Evolutionary conservation across 768 basidiomycete species (phyloP), one percentile per base, ranked within the genome.

Genomic region (Pholiota molesta): DNA sequence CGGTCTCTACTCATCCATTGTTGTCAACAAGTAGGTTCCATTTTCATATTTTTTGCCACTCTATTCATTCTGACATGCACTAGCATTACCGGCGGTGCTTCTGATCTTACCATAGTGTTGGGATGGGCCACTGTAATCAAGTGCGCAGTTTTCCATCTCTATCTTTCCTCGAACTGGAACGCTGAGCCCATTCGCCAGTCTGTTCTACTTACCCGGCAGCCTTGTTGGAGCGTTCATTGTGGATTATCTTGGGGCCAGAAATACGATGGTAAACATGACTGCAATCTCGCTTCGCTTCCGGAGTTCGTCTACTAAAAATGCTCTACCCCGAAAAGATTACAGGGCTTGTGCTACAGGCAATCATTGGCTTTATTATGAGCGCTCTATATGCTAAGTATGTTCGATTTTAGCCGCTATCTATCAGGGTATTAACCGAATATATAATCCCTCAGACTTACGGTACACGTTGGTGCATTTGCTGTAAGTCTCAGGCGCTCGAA

Each of bases 341-440:
- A 23, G 91, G 92, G 44, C 81, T 93, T 10, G 40, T 92, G 23
- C 66, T 74, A 23, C 92, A 94, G 72, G 87, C 90, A 2, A 53
- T 91, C 64, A 78, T 92, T 52, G 92, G 96, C 4, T 97, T 97
- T 76, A 85, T 94, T 72, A 92, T 98, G 89, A 91, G 91, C 63
- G 96, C 92, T 1, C 77, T 86, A n/a, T 97, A 96, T 75, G 68
- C 63, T 23, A 77, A 79, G 75, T 86, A 65, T 29, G 79, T 37
- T 14, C 14, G 1, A 1, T 35, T 35, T 13, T 10, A 69, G 4
- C 21, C 19, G 9, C 1, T n/a, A 57, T 2, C 9, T 11, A 4
- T 37, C 35, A 37, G 5, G 35, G 3, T 35, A 47, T 49, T 10
- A 37, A 52, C 13, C 2, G 31, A 21, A 62, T 42, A 37, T 1